These are phyloP conservation scores for Kluyveromyces starmeri DNA, from an alignment of 805 yeast species.

Conservation along the genomic window DNA sequence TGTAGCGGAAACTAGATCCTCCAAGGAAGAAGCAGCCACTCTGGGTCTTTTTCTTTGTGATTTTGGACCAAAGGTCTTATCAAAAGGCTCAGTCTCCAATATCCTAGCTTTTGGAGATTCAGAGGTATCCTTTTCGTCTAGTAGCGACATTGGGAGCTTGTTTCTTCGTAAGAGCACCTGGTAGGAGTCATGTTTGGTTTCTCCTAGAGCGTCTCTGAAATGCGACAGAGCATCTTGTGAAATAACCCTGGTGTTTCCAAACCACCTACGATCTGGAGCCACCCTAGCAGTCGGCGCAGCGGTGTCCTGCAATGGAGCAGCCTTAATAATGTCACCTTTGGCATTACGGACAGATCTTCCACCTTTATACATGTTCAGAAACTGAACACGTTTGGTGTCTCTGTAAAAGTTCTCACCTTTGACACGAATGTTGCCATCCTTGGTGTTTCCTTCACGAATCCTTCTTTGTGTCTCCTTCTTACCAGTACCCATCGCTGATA, in stretches of 20 bases:
- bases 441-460: conserved; percentile 66
- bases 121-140: conserved; percentile 75
- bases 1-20: conserved; percentile 61
- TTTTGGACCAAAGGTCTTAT: conserved; percentile 85
- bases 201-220: conserved; percentile 90
- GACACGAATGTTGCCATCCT: conserved; percentile 86
- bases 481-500: conserved; percentile 68
- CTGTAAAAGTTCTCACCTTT: conserved; percentile 96
- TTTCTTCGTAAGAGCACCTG: conserved; percentile 83
- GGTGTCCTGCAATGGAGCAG: conserved; percentile 81
- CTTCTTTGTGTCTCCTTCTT: conserved; percentile 89
- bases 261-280: conserved; percentile 96
- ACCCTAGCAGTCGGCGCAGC: conserved; percentile 87
- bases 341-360: conserved; percentile 85
- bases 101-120: conserved; percentile 74
- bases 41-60: conserved; percentile 89
- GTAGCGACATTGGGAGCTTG: conserved; percentile 88
- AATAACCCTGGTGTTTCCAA: conserved; percentile 93
- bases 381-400: conserved; percentile 88
- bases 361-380: conserved; percentile 83
- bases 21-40: conserved; percentile 65
- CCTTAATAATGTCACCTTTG: conserved; percentile 75
- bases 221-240: conserved; percentile 94
- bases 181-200: conserved; percentile 69
- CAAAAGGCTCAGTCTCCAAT: conserved; percentile 80